A percentile compares a stretch with the other conserved stretches of the same genome.
phyloP scores from a whole-genome alignment of 441 rosid genomes.

The Gossypium trilobum region DNA sequence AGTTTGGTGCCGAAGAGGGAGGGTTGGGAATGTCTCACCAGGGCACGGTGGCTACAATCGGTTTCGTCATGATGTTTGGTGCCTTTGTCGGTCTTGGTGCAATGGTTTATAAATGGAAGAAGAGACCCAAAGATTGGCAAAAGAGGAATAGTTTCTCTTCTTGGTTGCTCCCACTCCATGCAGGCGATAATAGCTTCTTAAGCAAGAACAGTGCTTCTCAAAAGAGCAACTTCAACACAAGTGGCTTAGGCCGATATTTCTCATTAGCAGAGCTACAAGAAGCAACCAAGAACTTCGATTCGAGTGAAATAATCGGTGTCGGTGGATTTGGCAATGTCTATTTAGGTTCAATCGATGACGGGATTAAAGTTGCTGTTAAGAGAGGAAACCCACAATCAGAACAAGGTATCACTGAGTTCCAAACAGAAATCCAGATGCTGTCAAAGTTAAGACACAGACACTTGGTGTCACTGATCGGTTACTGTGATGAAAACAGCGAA shows the following conservation, averaged over 20 bases:
- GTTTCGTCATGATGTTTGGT: constrained; percentile 89
- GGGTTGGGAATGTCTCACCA: constrained; percentile 20
- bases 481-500: constrained; percentile 74
- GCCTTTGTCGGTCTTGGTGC: constrained; percentile 88
- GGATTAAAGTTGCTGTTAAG: constrained; percentile 73
- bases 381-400: constrained; percentile 89
- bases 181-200: constrained; percentile 58
- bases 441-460: constrained; percentile 87
- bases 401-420: constrained; percentile 78
- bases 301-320: constrained; percentile 63
- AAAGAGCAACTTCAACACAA: constrained; percentile 46
- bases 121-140: constrained; percentile 88
- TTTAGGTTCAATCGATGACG: constrained; percentile 56
- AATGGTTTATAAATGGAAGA: constrained; percentile 81
- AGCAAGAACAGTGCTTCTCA: constrained; percentile 52
- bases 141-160: constrained; percentile 76
- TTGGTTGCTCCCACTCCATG: constrained; percentile 77
- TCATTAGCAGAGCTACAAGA: constrained; percentile 65
- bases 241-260: constrained; percentile 76
- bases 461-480: constrained; percentile 77
- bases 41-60: constrained; percentile 58
- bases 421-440: constrained; percentile 84
- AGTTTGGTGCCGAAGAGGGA: constrained; percentile 72
- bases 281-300: constrained; percentile 65
- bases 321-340: constrained; percentile 92